Conservation (phyloP, 352 stramenopile species). For the Pythium plurisporium region DNA sequence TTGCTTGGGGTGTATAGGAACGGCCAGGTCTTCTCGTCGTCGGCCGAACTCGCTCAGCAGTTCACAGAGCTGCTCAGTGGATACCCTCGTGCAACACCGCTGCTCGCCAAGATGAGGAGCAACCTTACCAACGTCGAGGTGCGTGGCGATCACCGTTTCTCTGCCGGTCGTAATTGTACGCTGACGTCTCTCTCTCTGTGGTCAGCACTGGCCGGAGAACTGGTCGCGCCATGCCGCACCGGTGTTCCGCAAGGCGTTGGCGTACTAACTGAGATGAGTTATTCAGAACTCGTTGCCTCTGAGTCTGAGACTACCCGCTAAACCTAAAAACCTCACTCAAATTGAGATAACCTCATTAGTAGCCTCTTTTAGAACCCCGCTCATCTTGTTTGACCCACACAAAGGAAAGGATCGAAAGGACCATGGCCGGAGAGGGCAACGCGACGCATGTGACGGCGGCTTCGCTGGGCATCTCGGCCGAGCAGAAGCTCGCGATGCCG, state of each 20-base stretch:
- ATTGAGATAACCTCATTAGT: constrained; percentile 1
- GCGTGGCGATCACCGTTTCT: constrained; percentile 1
- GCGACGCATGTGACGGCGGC: constrained; percentile 12
- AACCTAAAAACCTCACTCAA: constrained; percentile 12
- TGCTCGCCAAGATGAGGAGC: constrained; percentile 42
- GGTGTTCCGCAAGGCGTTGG: constrained; percentile 54
- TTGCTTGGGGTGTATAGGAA: constrained; percentile 36
- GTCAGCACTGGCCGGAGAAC: constrained; percentile 79
- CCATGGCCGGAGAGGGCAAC: constrained; percentile 1
- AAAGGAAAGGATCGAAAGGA: background rate
- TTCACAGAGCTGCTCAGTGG: constrained; percentile 55
- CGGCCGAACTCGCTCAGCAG: constrained; percentile 49
- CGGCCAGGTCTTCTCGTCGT: constrained; percentile 64
- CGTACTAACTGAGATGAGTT: constrained; percentile 12
- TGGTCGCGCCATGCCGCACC: constrained; percentile 59
- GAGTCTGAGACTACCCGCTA: constrained; percentile 7
- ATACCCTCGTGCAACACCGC: constrained; percentile 36
- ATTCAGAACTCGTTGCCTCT: background rate
- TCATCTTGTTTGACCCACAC: background rate
- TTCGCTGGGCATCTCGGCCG: constrained; percentile 25
- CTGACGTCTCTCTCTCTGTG: no score
- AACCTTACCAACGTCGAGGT: constrained; percentile 64
- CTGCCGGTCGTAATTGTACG: no score
- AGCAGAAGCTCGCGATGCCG: constrained; percentile 26
- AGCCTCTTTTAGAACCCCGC: background rate